Percentiles rank a stretch among this genome's conserved stretches.
phyloP scores from a whole-genome alignment of 139 green algal species.

The Tetraselmis chui region DNA sequence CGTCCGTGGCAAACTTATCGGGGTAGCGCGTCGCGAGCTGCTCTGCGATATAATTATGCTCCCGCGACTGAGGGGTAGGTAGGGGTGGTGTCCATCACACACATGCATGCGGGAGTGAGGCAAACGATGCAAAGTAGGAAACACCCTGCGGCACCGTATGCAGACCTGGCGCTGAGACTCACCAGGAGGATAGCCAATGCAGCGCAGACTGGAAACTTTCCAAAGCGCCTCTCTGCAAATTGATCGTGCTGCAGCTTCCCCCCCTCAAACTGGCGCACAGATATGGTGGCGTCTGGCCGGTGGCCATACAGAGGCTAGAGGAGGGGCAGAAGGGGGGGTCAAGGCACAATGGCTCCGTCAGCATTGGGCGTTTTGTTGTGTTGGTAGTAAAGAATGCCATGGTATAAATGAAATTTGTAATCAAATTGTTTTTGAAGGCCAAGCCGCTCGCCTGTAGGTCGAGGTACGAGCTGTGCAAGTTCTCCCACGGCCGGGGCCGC shows the following conservation, averaged over 20 bases:
- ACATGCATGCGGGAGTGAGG: too few species aligned
- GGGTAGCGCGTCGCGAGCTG: background rate
- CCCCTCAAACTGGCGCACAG: background rate
- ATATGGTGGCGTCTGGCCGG: background rate
- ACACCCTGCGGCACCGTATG: too few species aligned
- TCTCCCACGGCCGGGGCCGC: background rate
- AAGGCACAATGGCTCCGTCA: too few species aligned
- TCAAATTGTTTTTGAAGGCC: too few species aligned
- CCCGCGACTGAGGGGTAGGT: background rate
- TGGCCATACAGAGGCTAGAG: background rate
- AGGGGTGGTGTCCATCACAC: too few species aligned
- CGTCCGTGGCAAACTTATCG: background rate
- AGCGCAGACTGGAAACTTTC: background rate
- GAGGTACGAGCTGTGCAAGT: background rate
- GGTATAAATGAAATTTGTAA: too few species aligned
- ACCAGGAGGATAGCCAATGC: background rate
- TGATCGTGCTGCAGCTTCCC: background rate
- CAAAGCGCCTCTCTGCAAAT: background rate
- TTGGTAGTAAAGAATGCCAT: too few species aligned
- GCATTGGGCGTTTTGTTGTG: too few species aligned
- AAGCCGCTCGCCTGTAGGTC: background rate
- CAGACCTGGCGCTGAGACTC: too few species aligned
- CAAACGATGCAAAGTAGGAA: too few species aligned
- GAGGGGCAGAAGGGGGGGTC: too few species aligned
- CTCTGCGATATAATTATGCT: background rate